Evolutionary conservation across 164 flowering plant genomes (phyloP).

Genomic region (Aristolochia contorta): DNA sequence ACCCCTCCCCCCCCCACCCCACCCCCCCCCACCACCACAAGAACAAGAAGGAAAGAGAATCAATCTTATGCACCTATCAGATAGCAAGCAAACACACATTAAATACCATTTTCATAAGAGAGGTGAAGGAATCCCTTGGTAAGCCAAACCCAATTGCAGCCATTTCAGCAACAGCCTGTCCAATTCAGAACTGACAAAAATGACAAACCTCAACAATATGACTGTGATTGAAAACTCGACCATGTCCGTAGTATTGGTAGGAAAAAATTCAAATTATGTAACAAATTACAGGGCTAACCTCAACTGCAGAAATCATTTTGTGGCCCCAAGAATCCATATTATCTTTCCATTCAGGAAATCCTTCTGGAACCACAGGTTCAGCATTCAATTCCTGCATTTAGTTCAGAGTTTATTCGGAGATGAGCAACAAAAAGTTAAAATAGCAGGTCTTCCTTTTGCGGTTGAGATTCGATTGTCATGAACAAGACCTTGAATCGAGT

Average conservation of each 20-base stretch:
- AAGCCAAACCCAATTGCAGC: constrained; percentile 93
- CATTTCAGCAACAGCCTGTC: constrained; percentile 94
- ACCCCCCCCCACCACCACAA: too few species aligned
- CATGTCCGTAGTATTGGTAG: neutral
- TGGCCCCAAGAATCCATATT: constrained; percentile 94
- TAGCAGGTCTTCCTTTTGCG: neutral
- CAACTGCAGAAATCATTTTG: constrained; percentile 87
- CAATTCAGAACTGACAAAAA: neutral
- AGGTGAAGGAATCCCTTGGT: constrained; percentile 85
- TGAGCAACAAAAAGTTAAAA: neutral
- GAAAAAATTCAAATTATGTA: neutral
- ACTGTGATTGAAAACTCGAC: too few species aligned
- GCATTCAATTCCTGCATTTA: constrained; percentile 71
- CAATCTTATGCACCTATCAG: too few species aligned
- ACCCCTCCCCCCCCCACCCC: too few species aligned
- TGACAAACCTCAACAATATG: neutral
- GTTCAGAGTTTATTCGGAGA: neutral
- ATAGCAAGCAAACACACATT: too few species aligned
- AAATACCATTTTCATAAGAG: constrained; percentile 79
- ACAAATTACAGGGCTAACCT: constrained; percentile 31
- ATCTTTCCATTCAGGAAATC: constrained; percentile 91
- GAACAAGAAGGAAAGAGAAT: neutral
- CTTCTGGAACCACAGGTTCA: constrained; percentile 94
- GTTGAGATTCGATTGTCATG: neutral
- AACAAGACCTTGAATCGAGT: constrained; percentile 69